phyloP scores from a whole-genome alignment of 306 rosid genomes.

The Citrullus colocynthis region DNA sequence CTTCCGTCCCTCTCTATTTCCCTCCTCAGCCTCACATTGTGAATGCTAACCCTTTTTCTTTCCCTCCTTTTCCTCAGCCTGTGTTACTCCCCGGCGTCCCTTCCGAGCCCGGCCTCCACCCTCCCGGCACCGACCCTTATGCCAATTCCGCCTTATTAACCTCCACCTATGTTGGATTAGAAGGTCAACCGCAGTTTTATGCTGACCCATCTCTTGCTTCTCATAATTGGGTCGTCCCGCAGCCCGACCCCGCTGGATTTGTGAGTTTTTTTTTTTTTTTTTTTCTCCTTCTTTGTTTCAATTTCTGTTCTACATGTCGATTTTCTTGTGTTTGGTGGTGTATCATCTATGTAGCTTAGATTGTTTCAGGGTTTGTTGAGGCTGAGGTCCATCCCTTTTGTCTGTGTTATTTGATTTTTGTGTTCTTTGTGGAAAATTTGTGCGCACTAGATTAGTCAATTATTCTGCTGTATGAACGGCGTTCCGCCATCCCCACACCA shows the following conservation, averaged over 20 bases:
- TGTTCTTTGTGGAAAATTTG: neutral
- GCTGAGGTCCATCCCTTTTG: neutral
- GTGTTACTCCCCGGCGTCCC: slow-evolving; percentile 5
- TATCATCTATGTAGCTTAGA: neutral
- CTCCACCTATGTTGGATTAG: slow-evolving; percentile 17
- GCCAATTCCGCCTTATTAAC: slow-evolving; percentile 9
- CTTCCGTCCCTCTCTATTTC: slow-evolving; percentile 8
- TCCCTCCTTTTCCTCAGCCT: slow-evolving; percentile 20
- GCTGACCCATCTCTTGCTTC: slow-evolving; percentile 16
- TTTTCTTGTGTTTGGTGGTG: neutral
- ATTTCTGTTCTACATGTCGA: neutral
- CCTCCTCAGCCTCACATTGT: slow-evolving; percentile 12
- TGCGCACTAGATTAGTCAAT: neutral
- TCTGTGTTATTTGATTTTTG: neutral
- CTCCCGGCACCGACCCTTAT: slow-evolving; percentile 38
- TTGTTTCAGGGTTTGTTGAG: neutral
- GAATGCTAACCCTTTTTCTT: slow-evolving; percentile 8
- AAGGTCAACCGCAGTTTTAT: slow-evolving; percentile 6
- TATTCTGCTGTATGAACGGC: neutral
- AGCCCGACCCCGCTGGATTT: slow-evolving; percentile 15
- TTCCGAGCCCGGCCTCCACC: slow-evolving; percentile 26
- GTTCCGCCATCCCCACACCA: neutral
- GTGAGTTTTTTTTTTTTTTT: slow-evolving; percentile 10
- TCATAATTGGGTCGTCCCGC: slow-evolving; percentile 17
- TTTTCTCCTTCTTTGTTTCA: neutral